Percentiles rank a stretch among this genome's conserved stretches.
Evolutionary conservation across 306 rosid genomes (phyloP).

Genomic region (Fragaria iinumae): DNA sequence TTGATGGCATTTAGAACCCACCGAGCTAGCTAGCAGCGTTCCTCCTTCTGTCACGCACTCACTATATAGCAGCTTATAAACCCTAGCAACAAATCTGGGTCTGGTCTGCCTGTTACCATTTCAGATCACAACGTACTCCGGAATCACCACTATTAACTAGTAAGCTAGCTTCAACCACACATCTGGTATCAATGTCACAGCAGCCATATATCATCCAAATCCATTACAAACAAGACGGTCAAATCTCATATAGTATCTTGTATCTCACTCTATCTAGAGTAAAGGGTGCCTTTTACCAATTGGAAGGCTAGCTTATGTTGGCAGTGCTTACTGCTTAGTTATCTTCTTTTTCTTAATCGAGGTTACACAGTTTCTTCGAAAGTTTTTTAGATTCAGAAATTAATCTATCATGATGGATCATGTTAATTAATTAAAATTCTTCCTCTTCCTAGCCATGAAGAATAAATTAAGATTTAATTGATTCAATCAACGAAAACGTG

Average conservation of each 20-base stretch:
- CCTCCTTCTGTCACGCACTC: slow-evolving; percentile 1
- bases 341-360: too few species aligned
- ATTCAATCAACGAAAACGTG: too few species aligned
- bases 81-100: background rate
- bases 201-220: background rate
- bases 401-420: too few species aligned
- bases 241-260: background rate
- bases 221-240: background rate
- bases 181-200: slow-evolving; percentile 5
- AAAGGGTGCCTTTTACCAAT: background rate
- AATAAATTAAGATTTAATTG: too few species aligned
- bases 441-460: fast-evolving
- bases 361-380: too few species aligned
- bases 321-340: too few species aligned
- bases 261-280: background rate
- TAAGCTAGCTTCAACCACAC: background rate
- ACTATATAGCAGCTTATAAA: background rate
- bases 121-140: background rate
- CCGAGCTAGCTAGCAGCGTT: background rate
- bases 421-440: too few species aligned
- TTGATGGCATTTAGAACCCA: background rate
- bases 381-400: too few species aligned
- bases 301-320: background rate
- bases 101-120: background rate
- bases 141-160: too few species aligned